These are phyloP conservation scores for Phytophthora fragariaefolia DNA, from an alignment of 352 stramenopile genomes.

Conservation along the genomic window DNA sequence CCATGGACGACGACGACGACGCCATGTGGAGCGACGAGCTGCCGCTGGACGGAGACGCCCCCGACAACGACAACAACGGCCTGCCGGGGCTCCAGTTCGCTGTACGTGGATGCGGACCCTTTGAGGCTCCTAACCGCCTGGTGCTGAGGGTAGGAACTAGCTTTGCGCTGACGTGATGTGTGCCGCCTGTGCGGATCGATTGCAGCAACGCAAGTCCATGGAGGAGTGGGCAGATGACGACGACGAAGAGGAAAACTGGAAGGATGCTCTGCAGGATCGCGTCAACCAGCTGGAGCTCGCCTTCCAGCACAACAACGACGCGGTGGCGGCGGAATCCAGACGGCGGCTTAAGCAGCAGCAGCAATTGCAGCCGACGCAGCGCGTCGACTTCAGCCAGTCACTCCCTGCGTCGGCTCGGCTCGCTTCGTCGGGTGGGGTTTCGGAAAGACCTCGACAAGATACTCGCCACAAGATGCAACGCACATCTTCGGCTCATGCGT, in stretches of 20 bases:
- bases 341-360: slow-evolving; percentile 23
- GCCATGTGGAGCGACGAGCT: slow-evolving; percentile 63
- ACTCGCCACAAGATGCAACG: slow-evolving; percentile 54
- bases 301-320: slow-evolving; percentile 49
- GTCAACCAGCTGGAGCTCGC: slow-evolving; percentile 80
- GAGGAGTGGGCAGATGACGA: slow-evolving; percentile 82
- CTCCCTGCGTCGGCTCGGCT: slow-evolving; percentile 22
- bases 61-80: slow-evolving; percentile 24
- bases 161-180: slow-evolving; percentile 15
- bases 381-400: slow-evolving; percentile 28
- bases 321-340: slow-evolving; percentile 22
- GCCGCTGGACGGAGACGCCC: slow-evolving; percentile 16
- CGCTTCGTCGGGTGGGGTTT: not conserved
- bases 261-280: slow-evolving; percentile 77
- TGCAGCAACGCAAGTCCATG: slow-evolving; percentile 62
- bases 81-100: slow-evolving; percentile 35
- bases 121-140: too few species aligned
- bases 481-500: slow-evolving; percentile 45
- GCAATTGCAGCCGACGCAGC: slow-evolving; percentile 14
- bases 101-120: slow-evolving; percentile 24
- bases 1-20: slow-evolving; percentile 44
- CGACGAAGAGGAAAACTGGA: slow-evolving; percentile 83
- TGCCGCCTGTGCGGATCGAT: slow-evolving; percentile 8
- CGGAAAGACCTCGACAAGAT: slow-evolving; percentile 19
- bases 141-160: too few species aligned